Evolutionary conservation across 2,329 filamentous ascomycete genomes (phyloP), one percentile per base, ranked within the genome.

Genomic region (Aspergillus uvarum): DNA sequence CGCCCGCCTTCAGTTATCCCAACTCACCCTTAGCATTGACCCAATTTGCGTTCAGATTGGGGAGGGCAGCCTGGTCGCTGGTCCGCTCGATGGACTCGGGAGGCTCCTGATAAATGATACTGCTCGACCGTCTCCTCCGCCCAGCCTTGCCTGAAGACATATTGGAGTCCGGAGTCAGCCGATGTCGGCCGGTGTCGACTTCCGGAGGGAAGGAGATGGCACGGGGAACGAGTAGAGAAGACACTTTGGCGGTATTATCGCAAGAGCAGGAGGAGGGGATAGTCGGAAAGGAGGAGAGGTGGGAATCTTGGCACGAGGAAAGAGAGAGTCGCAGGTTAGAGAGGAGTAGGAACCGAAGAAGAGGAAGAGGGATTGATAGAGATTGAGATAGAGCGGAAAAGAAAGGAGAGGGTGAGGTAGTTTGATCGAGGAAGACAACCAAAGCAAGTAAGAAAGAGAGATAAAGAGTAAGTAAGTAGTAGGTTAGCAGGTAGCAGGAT

Each of bases 31-130:
- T 99, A 72, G 93, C 91, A 79, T 98, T 98, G 68, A 97, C 96
- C 95, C 95, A 99, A 80, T 97, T 91, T 68, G 95, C 92, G 79
- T 99, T 99, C 73, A 97, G 81, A 74, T 99, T 99, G 55, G 95
- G 95, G 69, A 97, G 83, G 42, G 91, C 91, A 59, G 92, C 91
- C 83, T 98, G 95, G 78, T 99, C 95, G 74, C 90, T 97, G 79
- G 96, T 91, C 80, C 97, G 95, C 83, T 99, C 95, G 74, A 97
- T 87, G 59, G 94, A 96, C 83, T 99, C 95, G 62, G 89, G 88
- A 58, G 95, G 95, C 79, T 99, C 95, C 74, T 96, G 93, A 79
- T 98, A 98, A 80, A 99, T 92, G 80, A 99, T 88, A 81, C 94
- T 98, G 82, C 94, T 97, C 79, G 95, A 98, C 80, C 95, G 89